Base-by-base conservation (phyloP, 768 basidiomycete genomes). In the Termitomyces sp. region DNA sequence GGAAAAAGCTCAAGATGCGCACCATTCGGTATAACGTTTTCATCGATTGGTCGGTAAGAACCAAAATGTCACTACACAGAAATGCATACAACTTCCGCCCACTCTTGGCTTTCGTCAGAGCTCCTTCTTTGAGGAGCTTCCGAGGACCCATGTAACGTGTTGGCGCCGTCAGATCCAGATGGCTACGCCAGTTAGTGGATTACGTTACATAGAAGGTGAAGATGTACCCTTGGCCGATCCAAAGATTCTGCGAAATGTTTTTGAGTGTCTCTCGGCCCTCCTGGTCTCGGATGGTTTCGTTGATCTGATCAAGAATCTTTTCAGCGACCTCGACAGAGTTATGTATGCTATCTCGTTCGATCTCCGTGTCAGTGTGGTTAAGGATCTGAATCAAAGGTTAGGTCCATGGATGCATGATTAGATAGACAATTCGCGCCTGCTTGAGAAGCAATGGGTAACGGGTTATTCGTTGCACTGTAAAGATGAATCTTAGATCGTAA, bases 401-500 rank as follows among this genome's bases (percentile, higher is more conserved):
- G 55, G 16, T 40, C 6, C 26, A 24, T 34, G n/a, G 14, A 47
- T 20, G 22, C 43, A n/a, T 36, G 47, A 9, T 16, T 32, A 40
- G 9, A 26, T 27, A 0, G 24, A 22, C 22, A 27, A n/a, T 18
- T 33, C 70, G 20, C 49, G 85, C 87, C 72, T 93, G 91, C 54
- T 86, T 86, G 62, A 98, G 86, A 33, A 98, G 79, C 0, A 99
- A 78, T 0, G 96, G 96, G 68, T 98, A 99, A 56, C 93, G 82
- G 0, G 96, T 97, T 56, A 98, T 87, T 9, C 96, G 87, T 84
- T 97, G 94, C 94, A 95, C 92, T 94, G 47, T 42, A 14, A 34
- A 26, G 33, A 39, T 32, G 24, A n/a, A 24, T 49, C 24, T 58
- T 39, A 63, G 42, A 27, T 10, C 2, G 5, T 65, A 42, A 10